Percentiles rank a stretch among this genome's conserved stretches.
Evolutionary conservation across 352 stramenopile species (phyloP).

Genomic region (Globisporangium parvum): DNA sequence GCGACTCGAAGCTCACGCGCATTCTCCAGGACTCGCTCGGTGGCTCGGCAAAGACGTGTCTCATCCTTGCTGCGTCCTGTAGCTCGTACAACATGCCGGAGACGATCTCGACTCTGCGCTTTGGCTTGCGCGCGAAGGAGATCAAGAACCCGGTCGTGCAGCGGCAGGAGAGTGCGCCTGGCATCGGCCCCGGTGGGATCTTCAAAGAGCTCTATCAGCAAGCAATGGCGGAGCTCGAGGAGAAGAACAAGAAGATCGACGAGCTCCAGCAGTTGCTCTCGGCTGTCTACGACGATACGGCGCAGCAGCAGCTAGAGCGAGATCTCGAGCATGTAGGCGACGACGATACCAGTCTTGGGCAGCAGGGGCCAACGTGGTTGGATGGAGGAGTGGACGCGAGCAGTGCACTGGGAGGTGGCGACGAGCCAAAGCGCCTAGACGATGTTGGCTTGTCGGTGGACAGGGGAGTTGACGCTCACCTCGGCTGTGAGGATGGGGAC

Average conservation of each 20-base stretch:
- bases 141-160: slow-evolving; percentile 72
- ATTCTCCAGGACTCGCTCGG: slow-evolving; percentile 84
- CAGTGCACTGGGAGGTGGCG: background rate
- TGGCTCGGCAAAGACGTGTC: slow-evolving; percentile 89
- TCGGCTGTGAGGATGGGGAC: background rate
- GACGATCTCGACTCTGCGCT: slow-evolving; percentile 73
- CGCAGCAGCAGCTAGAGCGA: slow-evolving; percentile 4
- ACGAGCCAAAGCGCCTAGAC: background rate
- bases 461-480: no score
- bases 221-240: slow-evolving; percentile 55
- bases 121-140: slow-evolving; percentile 67
- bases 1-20: slow-evolving; percentile 85
- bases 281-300: slow-evolving; percentile 30
- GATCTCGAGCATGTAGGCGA: background rate
- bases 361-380: slow-evolving; percentile 6
- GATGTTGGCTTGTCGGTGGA: background rate
- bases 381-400: background rate
- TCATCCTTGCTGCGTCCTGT: slow-evolving; percentile 92
- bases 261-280: slow-evolving; percentile 47
- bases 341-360: background rate
- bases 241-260: slow-evolving; percentile 66
- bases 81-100: slow-evolving; percentile 78
- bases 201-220: slow-evolving; percentile 73
- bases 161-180: slow-evolving; percentile 25
- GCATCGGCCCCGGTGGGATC: slow-evolving; percentile 21